phyloP scores from a whole-genome alignment of 1,284 basidiomycete species.

The Bjerkandera adusta region DNA sequence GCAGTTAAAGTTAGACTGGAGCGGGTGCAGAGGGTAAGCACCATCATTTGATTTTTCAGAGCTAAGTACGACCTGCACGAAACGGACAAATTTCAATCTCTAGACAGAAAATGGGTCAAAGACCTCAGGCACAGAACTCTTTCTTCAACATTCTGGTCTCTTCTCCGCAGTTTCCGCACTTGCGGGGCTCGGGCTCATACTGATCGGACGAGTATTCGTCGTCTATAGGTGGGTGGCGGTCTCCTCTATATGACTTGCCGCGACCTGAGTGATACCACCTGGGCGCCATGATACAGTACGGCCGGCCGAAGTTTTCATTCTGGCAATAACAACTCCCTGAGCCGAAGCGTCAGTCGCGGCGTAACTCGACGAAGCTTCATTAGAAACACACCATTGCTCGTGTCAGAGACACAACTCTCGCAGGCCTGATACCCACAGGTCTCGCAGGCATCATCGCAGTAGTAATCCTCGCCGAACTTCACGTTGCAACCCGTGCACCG shows the following conservation, averaged over 20 bases:
- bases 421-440: slow-evolving; percentile 37
- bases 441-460: slow-evolving; percentile 24
- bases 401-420: slow-evolving; percentile 32
- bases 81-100: too few species aligned
- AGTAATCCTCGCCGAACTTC: slow-evolving; percentile 25
- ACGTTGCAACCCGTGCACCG: slow-evolving; percentile 37
- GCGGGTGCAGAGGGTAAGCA: too few species aligned
- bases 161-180: slow-evolving; percentile 35
- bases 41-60: too few species aligned
- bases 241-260: slow-evolving; percentile 31
- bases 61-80: too few species aligned
- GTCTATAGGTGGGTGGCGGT: slow-evolving; percentile 30
- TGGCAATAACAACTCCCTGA: slow-evolving; percentile 39
- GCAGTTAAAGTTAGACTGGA: too few species aligned
- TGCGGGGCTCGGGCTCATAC: slow-evolving; percentile 29
- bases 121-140: too few species aligned
- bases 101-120: too few species aligned
- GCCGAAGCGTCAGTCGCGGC: not conserved
- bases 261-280: slow-evolving; percentile 33
- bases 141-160: slow-evolving; percentile 29
- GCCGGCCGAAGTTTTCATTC: slow-evolving; percentile 34
- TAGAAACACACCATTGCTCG: too few species aligned
- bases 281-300: slow-evolving; percentile 33
- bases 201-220: slow-evolving; percentile 23
- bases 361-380: too few species aligned